Base-by-base conservation (phyloP, 164 flowering plant species). In the Hamamelis virginiana region DNA sequence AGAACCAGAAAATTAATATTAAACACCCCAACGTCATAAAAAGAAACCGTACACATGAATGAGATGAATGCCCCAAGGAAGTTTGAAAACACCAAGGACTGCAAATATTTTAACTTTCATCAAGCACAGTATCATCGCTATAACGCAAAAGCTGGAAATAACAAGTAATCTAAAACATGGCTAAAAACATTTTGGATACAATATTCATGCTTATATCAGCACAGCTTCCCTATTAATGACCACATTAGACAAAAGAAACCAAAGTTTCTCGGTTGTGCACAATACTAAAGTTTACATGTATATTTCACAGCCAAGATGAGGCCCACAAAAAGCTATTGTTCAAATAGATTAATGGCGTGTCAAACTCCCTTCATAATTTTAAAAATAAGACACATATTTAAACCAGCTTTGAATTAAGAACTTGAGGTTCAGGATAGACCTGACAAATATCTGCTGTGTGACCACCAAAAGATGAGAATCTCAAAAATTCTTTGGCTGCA, bases 401-500 rank as follows among this genome's bases (percentile, higher is more conserved):
- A 38, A 65, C 44, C 28, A 28, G 19, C 16, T 48, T 45, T 19
- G 28, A 9, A 27, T 57, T 1, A 0, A 59, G 18, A 26, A 56
- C 25, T 11, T 50, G 23, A 52, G 8, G 60, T 51, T 68, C 15
- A 9, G 66, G 60, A 71, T 41, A 58, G 9, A 89, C 97, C 94
- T 91, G 97, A 25, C 64, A 66, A 48, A 88, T 67, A 27, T 71
- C 71, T 75, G 68, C 76, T 25, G 65, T 72, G 47, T 61, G 58
- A 75, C 55, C 75, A 68, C 38, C 69, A 67, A 58, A 65, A 8
- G 85, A 76, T 59, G 91, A 78, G 61, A 79, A 60, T 69, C 76
- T 75, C 59, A 88, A 71, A 73, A 89, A 62, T 22, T 80, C 86
- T 66, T 82, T 81, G 21, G 81, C 73, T 56, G 85, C 84, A 74